Base-by-base conservation (phyloP, 208 protist species). In the Crithidia brevicula region DNA sequence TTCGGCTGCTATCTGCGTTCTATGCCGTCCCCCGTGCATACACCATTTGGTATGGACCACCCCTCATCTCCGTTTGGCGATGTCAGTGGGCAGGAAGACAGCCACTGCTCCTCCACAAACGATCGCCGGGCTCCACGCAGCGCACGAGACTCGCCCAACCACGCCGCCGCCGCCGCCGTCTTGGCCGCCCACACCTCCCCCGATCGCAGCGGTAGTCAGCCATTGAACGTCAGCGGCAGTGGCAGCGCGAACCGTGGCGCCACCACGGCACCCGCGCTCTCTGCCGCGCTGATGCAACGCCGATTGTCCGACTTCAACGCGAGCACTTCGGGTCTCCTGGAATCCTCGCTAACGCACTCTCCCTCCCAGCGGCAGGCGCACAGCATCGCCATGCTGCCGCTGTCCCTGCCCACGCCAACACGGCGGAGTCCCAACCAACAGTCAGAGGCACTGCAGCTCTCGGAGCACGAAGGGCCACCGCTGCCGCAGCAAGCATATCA, bases 31-130 rank as follows among this genome's bases (percentile, higher is more conserved):
- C 3, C 45, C 4, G 18, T 8, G 16, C 59, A 65, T 33, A 22
- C 59, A 65, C 59, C 59, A 8, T 65, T 34, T 33, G 31, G 45
- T 6, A 65, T 54, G 59, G 43, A 52, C 15, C 45, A 31, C 7
- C 2, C 0, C 1, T 5, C 16, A 45, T 27, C 59, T 5, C 59
- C 59, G 30, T 65, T 54, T 16, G 59, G 33, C 1, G 45, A 65
- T 33, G 16, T 27, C 22, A 45, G 54, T 4, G 45, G 52, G 6
- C 34, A 40, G 58, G 18, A 38, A 0, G 18, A 9, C 22, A 28
- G 28, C 28, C 58, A 50, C 1, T 23, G 27, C 8, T 3, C 36
- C 25, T 50, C 56, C 2, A 7, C 6, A 9, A n/a, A 28, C 33
- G 4, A 18, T 0, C 42, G 20, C 42, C 58, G 58, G 3, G 45